These are phyloP conservation scores for Cystofilobasidium capitatum DNA, from an alignment of 768 basidiomycete species.

Conservation along the genomic window DNA sequence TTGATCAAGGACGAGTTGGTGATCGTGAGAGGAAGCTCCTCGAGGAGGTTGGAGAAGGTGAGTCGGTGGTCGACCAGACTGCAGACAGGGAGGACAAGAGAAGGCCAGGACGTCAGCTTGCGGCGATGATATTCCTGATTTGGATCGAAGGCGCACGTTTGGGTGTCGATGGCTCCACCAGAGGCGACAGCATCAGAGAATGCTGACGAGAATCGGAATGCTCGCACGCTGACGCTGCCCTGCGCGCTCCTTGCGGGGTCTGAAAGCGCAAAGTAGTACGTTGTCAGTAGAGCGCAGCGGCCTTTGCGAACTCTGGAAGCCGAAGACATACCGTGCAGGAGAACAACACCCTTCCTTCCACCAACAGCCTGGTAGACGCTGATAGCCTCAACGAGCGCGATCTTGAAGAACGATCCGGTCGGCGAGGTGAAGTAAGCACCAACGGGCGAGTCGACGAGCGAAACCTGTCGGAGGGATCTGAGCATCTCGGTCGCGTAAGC, in stretches of 20 bases:
- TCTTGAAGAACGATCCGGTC: slow-evolving; percentile 75
- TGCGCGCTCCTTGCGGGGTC: slow-evolving; percentile 68
- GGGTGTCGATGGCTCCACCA: slow-evolving; percentile 69
- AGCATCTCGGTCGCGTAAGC: slow-evolving; percentile 71
- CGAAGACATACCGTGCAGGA: slow-evolving; percentile 61
- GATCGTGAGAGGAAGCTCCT: slow-evolving; percentile 24
- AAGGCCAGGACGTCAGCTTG: background rate
- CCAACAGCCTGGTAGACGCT: slow-evolving; percentile 76
- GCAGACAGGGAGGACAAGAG: background rate
- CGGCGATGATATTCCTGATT: background rate
- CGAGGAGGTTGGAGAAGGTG: slow-evolving; percentile 25
- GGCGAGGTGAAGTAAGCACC: slow-evolving; percentile 89
- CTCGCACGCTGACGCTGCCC: slow-evolving; percentile 79
- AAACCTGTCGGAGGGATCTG: slow-evolving; percentile 78
- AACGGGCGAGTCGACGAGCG: slow-evolving; percentile 79
- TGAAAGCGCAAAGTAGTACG: slow-evolving; percentile 35
- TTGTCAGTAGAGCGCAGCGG: background rate
- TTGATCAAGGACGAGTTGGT: slow-evolving; percentile 22
- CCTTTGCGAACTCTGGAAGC: slow-evolving; percentile 20
- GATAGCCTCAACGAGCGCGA: slow-evolving; percentile 68
- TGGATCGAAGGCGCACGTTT: slow-evolving; percentile 52
- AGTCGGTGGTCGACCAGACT: slow-evolving; percentile 24
- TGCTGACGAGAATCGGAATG: slow-evolving; percentile 67
- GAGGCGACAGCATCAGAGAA: slow-evolving; percentile 72
- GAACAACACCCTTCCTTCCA: slow-evolving; percentile 71